Evolutionary conservation across 331 rosid species (phyloP).

Genomic region (Acacia concinna): DNA sequence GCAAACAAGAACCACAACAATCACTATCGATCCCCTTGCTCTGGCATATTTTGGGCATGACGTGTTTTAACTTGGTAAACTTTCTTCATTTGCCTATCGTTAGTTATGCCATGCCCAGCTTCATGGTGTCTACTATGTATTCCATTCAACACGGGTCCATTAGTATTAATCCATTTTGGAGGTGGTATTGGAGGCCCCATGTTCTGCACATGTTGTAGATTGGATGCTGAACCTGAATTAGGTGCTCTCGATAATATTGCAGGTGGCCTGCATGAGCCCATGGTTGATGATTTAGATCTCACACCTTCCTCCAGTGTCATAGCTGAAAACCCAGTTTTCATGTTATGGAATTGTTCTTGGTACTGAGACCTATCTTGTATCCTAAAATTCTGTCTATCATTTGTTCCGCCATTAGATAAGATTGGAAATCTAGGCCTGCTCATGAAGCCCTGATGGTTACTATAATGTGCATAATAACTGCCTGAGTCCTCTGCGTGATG

Average conservation of each 20-base stretch:
- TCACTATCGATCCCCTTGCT: constrained; percentile 44
- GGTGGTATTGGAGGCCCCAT: constrained; percentile 84
- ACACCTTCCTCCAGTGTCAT: constrained; percentile 53
- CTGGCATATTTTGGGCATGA: constrained; percentile 46
- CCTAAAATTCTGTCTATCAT: constrained; percentile 64
- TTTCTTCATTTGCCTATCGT: constrained; percentile 63
- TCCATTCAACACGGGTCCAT: constrained; percentile 49
- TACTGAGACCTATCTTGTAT: constrained; percentile 57
- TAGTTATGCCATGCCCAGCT: constrained; percentile 43
- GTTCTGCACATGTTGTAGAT: constrained; percentile 52
- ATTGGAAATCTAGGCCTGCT: constrained; percentile 57
- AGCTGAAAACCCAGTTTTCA: constrained; percentile 60
- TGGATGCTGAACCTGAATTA: constrained; percentile 49
- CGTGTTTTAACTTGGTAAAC: constrained; percentile 65
- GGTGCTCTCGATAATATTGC: constrained; percentile 38
- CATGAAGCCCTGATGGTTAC: constrained; percentile 54
- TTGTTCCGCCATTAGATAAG: constrained; percentile 58
- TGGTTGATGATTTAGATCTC: constrained; percentile 47
- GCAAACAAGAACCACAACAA: constrained; percentile 34
- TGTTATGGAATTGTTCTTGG: constrained; percentile 57
- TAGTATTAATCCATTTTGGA: constrained; percentile 68
- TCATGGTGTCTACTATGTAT: constrained; percentile 55
- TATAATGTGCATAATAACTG: constrained; percentile 46
- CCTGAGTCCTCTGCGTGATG: constrained; percentile 63
- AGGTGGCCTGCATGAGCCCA: constrained; percentile 41